phyloP scores from a whole-genome alignment of 1,284 basidiomycete species.

The Hemileia vastatrix region DNA sequence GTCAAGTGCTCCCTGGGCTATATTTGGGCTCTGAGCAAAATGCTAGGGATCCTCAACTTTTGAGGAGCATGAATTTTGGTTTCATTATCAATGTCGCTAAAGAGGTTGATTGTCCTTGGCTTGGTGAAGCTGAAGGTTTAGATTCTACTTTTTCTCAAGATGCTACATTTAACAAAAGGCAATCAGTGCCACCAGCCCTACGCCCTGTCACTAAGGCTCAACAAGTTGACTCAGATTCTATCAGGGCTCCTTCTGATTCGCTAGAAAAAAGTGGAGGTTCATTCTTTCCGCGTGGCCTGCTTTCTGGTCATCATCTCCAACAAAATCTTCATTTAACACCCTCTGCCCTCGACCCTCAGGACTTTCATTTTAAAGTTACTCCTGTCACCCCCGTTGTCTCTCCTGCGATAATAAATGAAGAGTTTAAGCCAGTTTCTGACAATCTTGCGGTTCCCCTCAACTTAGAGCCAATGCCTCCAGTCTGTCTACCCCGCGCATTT shows the following conservation, averaged over 20 bases:
- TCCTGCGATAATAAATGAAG: neutral
- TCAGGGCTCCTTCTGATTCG: no score
- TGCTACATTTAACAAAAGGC: no score
- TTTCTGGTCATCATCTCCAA: no score
- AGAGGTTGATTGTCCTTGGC: conserved; percentile 66
- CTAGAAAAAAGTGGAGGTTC: no score
- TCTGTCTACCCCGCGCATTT: conserved; percentile 24
- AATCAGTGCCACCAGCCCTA: no score
- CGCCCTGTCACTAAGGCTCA: no score
- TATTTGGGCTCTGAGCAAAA: conserved; percentile 94
- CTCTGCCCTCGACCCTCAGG: neutral
- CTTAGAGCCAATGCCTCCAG: neutral
- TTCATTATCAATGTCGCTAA: conserved; percentile 90
- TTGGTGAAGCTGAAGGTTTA: conserved; percentile 26
- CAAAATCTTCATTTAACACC: neutral
- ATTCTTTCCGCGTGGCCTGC: no score
- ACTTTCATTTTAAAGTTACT: no score
- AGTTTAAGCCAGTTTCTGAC: neutral
- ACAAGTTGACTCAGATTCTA: no score
- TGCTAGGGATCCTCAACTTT: conserved; percentile 62
- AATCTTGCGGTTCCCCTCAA: neutral
- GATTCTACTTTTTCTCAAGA: no score
- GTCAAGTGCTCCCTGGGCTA: conserved; percentile 76
- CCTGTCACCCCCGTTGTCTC: neutral
- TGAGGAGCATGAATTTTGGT: conserved; percentile 64